Evolutionary conservation across 176 grass and related monocot genomes (phyloP), one percentile per base, ranked within the genome.

Genomic region (Carex myosuroides): DNA sequence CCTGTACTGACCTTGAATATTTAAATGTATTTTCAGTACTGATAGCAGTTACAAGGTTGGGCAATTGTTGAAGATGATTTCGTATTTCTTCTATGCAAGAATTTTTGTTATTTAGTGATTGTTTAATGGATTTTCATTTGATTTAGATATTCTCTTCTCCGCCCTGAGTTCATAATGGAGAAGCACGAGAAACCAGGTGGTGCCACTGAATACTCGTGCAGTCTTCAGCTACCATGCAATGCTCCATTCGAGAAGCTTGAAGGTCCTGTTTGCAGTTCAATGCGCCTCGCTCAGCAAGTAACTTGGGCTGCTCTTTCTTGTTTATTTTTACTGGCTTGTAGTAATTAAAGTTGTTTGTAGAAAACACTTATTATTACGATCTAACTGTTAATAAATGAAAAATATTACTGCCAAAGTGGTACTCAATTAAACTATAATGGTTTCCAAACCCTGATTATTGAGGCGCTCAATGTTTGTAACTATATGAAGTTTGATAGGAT

Each of bases 141-240:
- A 68, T 66, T 64, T 81, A 99, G 96, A 72, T 99, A 99, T 85
- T 99, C 96, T 52, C 94, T 99, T 90, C 93, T 99, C 57, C 92
- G 81, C 60, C 96, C 96, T 0, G 96, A 99, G 86, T 99, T 99
- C 82, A 92, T 99, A 85, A 99, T 99, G 89, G 85, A 91, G 91
- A 86, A 67, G 70, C 91, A 95, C 86, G 93, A 90, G 59, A 95
- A 86, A 48, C 77, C 86, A 83, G 96, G 89, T 18, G 96, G 87
- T 29, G 64, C 85, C 29, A 79, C 73, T 82, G 96, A 95, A 81
- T 99, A 93, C 89, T 99, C 96, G 26, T 99, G 96, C 88, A 99
- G 93, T 57, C 93, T 99, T 88, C 91, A 99, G 56, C 85, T 99
- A 16, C 96, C 96, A 41, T 99, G 96, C 84, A 99, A 99, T 89